These are phyloP conservation scores for Leishmania martiniquensis DNA, from an alignment of 208 protist genomes.

Conservation along the genomic window DNA sequence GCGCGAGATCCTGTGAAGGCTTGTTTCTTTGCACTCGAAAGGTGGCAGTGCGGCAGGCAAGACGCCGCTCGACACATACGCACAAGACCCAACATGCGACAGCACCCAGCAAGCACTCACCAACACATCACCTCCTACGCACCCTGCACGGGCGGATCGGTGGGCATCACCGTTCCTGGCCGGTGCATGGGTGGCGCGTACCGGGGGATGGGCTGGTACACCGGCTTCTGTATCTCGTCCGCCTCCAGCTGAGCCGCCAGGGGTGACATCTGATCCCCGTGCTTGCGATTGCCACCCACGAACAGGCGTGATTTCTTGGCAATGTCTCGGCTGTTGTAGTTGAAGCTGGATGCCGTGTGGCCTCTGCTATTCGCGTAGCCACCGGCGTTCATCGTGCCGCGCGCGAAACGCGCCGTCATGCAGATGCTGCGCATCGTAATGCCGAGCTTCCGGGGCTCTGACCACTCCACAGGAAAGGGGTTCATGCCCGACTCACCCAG, in stretches of 20 bases:
- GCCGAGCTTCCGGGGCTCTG: constrained; percentile 83
- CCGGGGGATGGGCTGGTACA: constrained; percentile 72
- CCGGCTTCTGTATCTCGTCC: constrained; percentile 65
- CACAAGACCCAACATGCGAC: not conserved
- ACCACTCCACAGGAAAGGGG: constrained; percentile 90
- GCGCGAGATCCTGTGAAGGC: not conserved
- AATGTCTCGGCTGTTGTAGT: constrained; percentile 68
- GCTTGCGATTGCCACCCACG: constrained; percentile 51
- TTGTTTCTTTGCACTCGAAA: not conserved
- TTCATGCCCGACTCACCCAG: constrained; percentile 85
- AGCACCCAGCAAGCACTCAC: not conserved
- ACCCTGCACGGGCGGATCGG: not conserved
- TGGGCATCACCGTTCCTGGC: constrained; percentile 27
- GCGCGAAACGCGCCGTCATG: constrained; percentile 76
- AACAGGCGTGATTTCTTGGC: constrained; percentile 70
- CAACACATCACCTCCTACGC: not conserved
- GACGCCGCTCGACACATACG: not conserved
- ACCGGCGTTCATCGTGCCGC: constrained; percentile 77
- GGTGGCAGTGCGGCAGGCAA: not conserved
- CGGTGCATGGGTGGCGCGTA: constrained; percentile 85
- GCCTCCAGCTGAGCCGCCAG: constrained; percentile 75
- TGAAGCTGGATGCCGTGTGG: constrained; percentile 50
- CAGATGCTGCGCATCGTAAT: constrained; percentile 86
- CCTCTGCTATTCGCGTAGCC: constrained; percentile 70
- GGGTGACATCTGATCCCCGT: constrained; percentile 65